Evolutionary conservation across 306 rosid species (phyloP), one percentile per base, ranked within the genome.

Genomic region (Lathyrus tuberosus): DNA sequence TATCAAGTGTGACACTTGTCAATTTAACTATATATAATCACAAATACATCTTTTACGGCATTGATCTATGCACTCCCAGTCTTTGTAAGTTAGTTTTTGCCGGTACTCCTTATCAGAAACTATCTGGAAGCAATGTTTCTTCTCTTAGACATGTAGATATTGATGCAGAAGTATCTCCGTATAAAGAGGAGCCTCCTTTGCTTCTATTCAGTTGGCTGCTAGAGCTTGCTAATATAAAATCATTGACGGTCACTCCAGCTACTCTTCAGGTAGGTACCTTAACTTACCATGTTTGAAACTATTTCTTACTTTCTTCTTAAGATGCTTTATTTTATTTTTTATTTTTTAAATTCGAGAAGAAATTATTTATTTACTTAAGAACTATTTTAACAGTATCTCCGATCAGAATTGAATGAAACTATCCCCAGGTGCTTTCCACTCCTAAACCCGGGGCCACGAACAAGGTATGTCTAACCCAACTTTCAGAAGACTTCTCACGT

Each of bases 241-340:
- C 74, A 0, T 42, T 64, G 65, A 70, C 47, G 0, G 67, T 70
- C 14, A n/a, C 73, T 6, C 6, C 67, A 11, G 37, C 37, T 53
- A 70, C 72, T 64, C 77, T 77, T 13, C 76, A 63, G 77, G 73
- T 52, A 76, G n/a, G n/a, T n/a, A n/a, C 4, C 28, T 47, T 60
- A 8, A 18, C 13, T 17, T 44, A 4, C 9, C 18, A 24, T 64
- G 15, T 16, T 5, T 30, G 35, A 30, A 30, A 30, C 5, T 0
- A 30, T 4, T 30, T 5, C 4, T 30, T 30, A 4, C 6, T 30
- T 22, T 22, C 24, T 30, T 30, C 35, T 30, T 30, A 30, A 30
- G 6, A 30, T 30, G 35, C 4, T 30, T 30, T 30, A 22, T 22
- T 22, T 22, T 22, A 22, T 30, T 30, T 4, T 4, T 30, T 30